phyloP scores from a whole-genome alignment of 2,329 filamentous ascomycete genomes.

The Amylocarpus encephaloides region DNA sequence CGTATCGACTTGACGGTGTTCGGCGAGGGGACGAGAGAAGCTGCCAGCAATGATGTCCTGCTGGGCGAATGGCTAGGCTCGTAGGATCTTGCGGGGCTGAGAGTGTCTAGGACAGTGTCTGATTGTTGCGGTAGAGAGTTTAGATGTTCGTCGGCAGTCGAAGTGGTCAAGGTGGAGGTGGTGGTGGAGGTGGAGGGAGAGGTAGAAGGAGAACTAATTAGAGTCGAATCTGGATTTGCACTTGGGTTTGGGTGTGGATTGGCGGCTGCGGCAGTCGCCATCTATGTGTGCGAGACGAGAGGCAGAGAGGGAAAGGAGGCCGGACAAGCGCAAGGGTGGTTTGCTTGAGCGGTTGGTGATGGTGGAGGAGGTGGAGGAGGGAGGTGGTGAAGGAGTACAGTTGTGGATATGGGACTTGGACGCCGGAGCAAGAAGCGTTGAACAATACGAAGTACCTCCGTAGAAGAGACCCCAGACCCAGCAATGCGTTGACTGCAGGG shows the following conservation, averaged over 20 bases:
- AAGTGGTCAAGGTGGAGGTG: neutral
- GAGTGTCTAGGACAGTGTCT: neutral
- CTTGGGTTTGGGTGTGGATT: neutral
- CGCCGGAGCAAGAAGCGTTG: no score
- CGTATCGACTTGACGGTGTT: constrained; percentile 4
- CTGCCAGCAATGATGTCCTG: neutral
- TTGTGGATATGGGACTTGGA: no score
- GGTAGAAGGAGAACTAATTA: neutral
- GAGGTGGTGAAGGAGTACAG: no score
- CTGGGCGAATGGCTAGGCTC: neutral
- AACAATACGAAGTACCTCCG: no score
- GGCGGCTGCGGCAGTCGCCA: constrained; percentile 2
- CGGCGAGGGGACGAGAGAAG: constrained; percentile 1
- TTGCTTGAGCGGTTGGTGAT: no score
- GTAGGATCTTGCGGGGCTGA: neutral
- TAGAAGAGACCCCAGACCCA: no score
- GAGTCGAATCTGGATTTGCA: neutral
- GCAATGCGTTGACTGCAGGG: no score
- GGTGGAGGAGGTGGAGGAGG: no score
- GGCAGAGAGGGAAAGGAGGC: no score
- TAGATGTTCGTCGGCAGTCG: neutral
- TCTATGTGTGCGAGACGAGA: neutral
- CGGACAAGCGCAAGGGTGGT: no score
- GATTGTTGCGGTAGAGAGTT: neutral
- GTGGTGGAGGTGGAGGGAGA: neutral